Percentiles rank a stretch among this genome's conserved stretches.
phyloP scores from a whole-genome alignment of 805 yeast genomes.

The Monosporozyma unispora region DNA sequence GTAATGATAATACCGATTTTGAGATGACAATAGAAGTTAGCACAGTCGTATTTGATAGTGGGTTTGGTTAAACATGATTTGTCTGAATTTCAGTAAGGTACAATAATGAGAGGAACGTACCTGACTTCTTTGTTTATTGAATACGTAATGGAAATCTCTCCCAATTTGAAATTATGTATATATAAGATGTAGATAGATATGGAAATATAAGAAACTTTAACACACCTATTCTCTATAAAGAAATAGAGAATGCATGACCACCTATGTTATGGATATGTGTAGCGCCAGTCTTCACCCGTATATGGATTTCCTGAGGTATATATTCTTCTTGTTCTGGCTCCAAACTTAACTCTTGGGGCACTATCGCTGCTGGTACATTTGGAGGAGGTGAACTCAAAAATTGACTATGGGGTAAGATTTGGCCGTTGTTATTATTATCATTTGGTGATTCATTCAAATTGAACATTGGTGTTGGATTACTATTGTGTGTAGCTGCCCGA shows the following conservation, averaged over 20 bases:
- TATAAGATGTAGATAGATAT: no score
- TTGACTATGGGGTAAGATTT: background rate
- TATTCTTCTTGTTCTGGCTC: slow-evolving; percentile 6
- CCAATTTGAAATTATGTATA: no score
- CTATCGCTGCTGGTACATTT: background rate
- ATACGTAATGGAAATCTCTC: no score
- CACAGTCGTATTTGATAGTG: no score
- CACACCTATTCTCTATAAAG: slow-evolving; percentile 5
- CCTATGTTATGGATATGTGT: slow-evolving; percentile 35
- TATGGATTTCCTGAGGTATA: slow-evolving; percentile 30
- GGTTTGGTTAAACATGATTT: no score
- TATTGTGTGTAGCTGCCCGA: background rate
- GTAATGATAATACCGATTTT: no score
- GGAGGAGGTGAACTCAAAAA: background rate
- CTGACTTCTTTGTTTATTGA: no score
- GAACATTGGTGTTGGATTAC: background rate
- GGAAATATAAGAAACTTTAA: no score
- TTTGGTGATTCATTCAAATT: background rate
- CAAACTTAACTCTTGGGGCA: background rate
- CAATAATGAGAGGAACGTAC: no score
- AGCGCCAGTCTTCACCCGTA: slow-evolving; percentile 36
- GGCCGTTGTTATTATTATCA: background rate
- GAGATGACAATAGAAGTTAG: no score
- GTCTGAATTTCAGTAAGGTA: no score
- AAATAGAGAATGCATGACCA: slow-evolving; percentile 28